Base-by-base conservation (phyloP, 306 rosid species). In the Medicago ruthenica region DNA sequence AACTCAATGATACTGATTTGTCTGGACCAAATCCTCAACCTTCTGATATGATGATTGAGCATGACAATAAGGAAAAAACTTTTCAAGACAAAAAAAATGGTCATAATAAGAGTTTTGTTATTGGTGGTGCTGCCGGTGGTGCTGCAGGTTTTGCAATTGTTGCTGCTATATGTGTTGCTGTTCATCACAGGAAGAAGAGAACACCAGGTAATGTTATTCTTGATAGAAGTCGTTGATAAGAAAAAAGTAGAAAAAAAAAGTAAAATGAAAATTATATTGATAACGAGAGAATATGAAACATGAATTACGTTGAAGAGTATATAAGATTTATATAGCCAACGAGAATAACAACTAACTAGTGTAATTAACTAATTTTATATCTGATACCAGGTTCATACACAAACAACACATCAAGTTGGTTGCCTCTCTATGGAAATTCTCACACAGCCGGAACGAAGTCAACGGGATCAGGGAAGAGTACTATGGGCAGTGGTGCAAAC, bases 21-120 rank as follows among this genome's bases (percentile, higher is more conserved):
- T 84, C 91, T 2, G 91, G 88, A 15, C 87, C 85, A 8, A 87
- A 87, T 73, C 88, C 91, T 74, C 69, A 40, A 9, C 91, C 85
- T 62, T 85, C 87, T 9, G 74, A 64, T 1, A 77, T 87, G 88
- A 22, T 85, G 14, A 0, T 54, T 12, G 9, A 79, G 8, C 36
- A 79, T 16, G 85, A 82, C 58, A 48, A 34, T 2, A 34, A 71
- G 54, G 44, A 6, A 18, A 55, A 13, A 15, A 39, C 11, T 20
- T 85, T 82, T 61, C 11, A 67, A 11, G 21, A 45, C 4, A 18
- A 65, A 5, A 12, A 51, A 1, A 3, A 59, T 59, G 0, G 0
- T 2, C 5, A 0, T 4, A 61, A 7, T 0, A 76, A n/a, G 50
- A 64, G 4, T 2, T 40, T 39, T n/a, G 74, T 80, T 17, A 74